Conservation (phyloP, 2,329 filamentous ascomycete genomes). For the Calonectria ilicicola region DNA sequence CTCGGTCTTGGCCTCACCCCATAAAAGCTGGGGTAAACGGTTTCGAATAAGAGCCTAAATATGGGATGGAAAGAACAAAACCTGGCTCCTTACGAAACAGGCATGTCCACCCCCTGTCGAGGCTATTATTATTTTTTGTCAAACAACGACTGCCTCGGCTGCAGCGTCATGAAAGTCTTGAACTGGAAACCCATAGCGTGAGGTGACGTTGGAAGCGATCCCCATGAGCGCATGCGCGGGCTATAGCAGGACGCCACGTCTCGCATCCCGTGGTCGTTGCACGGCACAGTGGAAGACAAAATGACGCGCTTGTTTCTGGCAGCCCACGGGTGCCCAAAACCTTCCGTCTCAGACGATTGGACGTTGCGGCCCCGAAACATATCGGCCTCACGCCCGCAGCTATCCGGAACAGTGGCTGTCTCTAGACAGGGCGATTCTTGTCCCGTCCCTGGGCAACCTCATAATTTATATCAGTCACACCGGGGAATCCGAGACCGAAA, state of each 20-base stretch:
- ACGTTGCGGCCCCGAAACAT: background rate
- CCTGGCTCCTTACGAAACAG: background rate
- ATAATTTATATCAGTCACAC: background rate
- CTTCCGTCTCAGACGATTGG: background rate
- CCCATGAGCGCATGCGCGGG: background rate
- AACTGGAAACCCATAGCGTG: background rate
- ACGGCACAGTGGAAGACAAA: background rate
- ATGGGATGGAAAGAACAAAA: background rate
- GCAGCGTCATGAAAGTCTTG: slow-evolving; percentile 14
- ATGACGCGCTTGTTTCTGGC: background rate
- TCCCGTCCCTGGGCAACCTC: too few relatives aligned
- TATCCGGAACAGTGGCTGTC: background rate
- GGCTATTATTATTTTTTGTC: background rate
- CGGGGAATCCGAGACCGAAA: too few relatives aligned
- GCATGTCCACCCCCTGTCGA: background rate
- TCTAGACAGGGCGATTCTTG: too few relatives aligned
- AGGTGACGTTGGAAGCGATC: background rate
- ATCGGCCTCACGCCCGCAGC: background rate
- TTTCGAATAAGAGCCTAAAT: background rate
- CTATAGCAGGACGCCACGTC: slow-evolving; percentile 12
- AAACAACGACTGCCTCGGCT: background rate
- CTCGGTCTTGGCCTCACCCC: background rate
- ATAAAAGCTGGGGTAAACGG: background rate
- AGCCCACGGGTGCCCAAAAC: background rate
- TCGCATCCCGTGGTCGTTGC: background rate